These are phyloP conservation scores for Mrakia gelida DNA, from an alignment of 768 basidiomycete genomes.

Conservation along the genomic window DNA sequence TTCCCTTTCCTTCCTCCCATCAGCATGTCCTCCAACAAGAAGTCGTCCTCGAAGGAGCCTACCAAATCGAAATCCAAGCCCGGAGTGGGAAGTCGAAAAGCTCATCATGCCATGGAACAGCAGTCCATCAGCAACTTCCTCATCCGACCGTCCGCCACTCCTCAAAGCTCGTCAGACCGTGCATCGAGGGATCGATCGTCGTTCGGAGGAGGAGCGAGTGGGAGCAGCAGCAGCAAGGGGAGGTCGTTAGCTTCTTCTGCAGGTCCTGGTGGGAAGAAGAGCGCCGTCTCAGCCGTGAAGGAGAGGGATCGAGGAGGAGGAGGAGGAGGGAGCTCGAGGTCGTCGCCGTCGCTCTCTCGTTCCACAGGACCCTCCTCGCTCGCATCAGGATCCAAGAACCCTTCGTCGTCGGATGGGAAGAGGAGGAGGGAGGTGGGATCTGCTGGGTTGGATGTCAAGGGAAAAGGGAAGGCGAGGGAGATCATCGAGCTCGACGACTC, in stretches of 20 bases:
- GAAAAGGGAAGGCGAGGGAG: not conserved
- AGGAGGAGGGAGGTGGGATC: not conserved
- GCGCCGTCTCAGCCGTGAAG: not conserved
- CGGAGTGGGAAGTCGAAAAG: constrained; percentile 2
- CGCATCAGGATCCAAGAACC: not conserved
- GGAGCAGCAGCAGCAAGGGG: not conserved
- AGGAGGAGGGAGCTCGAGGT: not conserved
- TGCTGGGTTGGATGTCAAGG: not conserved
- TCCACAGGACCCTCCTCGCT: not conserved
- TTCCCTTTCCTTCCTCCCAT: not conserved
- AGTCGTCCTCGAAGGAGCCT: not conserved
- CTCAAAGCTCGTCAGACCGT: not conserved
- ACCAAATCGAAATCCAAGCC: not conserved
- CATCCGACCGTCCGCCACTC: not conserved
- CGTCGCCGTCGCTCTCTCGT: not conserved
- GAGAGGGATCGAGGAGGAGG: not conserved
- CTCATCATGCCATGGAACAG: not conserved
- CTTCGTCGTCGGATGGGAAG: not conserved
- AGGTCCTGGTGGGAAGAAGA: not conserved
- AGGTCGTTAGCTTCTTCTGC: not conserved
- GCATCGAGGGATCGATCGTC: not conserved
- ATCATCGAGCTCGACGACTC: not conserved
- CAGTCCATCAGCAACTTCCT: not conserved
- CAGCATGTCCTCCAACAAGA: not conserved
- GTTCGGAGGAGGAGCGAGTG: not conserved